Conservation (phyloP, 306 rosid species). For the Medicago lupulina region DNA sequence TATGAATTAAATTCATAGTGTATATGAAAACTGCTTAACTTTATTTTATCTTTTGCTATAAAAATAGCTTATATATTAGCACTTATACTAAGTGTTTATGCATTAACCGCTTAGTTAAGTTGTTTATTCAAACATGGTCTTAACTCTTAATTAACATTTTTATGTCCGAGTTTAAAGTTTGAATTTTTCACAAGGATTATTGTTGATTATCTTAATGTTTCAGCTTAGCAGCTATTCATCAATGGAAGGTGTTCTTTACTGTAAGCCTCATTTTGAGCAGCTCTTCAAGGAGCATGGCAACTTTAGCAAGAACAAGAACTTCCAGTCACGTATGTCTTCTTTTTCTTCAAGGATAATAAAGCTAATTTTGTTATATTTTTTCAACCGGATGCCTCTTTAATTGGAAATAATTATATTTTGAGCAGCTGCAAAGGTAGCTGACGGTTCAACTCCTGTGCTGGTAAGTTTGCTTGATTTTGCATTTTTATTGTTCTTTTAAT, state of each 20-base stretch:
- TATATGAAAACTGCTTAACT: neutral
- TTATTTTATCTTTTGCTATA: neutral
- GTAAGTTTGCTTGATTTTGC: conserved; percentile 51
- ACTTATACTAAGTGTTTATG: neutral
- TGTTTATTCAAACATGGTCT: neutral
- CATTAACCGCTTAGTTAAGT: neutral
- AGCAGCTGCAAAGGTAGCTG: conserved; percentile 89
- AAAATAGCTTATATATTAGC: neutral
- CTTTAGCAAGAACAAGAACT: conserved; percentile 87
- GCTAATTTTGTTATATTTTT: conserved; percentile 24
- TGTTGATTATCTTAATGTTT: conserved; percentile 40
- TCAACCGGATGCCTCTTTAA: conserved; percentile 43
- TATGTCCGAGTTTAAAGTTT: conserved; percentile 28
- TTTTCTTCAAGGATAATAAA: conserved; percentile 31
- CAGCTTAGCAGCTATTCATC: conserved; percentile 96
- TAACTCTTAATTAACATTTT: conserved; percentile 25
- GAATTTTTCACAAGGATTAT: neutral
- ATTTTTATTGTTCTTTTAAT: conserved; percentile 35
- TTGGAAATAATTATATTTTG: conserved; percentile 50
- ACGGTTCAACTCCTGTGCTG: conserved; percentile 79
- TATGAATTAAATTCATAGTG: too few relatives aligned
- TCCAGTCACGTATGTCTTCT: conserved; percentile 75
- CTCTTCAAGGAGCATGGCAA: conserved; percentile 89
- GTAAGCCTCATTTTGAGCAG: conserved; percentile 96
- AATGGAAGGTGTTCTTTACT: conserved; percentile 94